Conservation (phyloP, 2,329 filamentous ascomycete species). For the Chrysoporthe deuterocubensis region DNA sequence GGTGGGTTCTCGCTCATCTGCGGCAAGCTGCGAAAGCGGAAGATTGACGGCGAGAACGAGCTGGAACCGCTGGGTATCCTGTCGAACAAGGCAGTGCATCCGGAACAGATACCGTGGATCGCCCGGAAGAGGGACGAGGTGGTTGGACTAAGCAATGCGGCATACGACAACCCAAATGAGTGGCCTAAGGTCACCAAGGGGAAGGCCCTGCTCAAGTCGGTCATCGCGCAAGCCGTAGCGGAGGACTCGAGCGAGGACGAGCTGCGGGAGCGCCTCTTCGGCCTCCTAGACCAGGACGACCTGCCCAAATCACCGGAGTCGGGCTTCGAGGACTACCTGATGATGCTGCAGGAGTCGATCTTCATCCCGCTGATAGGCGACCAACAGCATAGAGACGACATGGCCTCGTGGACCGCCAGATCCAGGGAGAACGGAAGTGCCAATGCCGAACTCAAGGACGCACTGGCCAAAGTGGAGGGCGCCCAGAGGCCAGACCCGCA, state of each 20-base stretch:
- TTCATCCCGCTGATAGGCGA: constrained; percentile 65
- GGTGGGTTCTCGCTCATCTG: constrained; percentile 71
- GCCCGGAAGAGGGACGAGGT: constrained; percentile 54
- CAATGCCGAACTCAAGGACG: constrained; percentile 40
- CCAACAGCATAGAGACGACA: constrained; percentile 47
- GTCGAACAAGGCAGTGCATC: constrained; percentile 61
- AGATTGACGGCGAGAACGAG: constrained; percentile 29
- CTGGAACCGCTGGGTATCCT: constrained; percentile 62
- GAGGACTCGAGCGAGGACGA: constrained; percentile 48
- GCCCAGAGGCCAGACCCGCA: constrained; percentile 40
- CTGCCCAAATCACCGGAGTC: constrained; percentile 50
- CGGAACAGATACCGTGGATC: constrained; percentile 62
- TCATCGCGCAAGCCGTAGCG: constrained; percentile 46
- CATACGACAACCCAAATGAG: constrained; percentile 54
- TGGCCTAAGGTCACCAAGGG: constrained; percentile 68
- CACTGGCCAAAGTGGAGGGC: constrained; percentile 36
- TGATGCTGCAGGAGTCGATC: constrained; percentile 60
- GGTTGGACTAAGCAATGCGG: constrained; percentile 66
- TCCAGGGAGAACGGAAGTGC: constrained; percentile 42
- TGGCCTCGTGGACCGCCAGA: constrained; percentile 45
- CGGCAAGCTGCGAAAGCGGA: constrained; percentile 54
- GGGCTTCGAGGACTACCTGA: constrained; percentile 58
- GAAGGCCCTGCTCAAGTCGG: constrained; percentile 48
- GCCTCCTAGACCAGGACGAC: constrained; percentile 60
- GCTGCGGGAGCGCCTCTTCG: constrained; percentile 56